A percentile compares a stretch with the other conserved stretches of the same genome.
Conservation (phyloP, 345 rosid genomes). For the Nephelium lappaceum region DNA sequence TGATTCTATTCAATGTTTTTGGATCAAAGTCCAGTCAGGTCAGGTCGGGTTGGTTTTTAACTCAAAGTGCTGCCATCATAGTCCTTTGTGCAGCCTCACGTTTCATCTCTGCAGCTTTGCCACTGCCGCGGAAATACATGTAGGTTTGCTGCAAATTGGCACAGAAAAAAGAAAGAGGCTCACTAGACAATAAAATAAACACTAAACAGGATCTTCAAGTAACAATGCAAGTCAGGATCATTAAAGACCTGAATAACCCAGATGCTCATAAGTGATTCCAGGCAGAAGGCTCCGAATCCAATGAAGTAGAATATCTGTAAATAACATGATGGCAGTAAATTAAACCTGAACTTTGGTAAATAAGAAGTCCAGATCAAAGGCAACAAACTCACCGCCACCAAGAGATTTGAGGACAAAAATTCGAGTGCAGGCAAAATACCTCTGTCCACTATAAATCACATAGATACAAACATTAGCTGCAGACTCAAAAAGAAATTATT, state of each 20-base stretch:
- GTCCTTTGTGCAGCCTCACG: slow-evolving; percentile 71
- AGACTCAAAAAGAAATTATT: neutral
- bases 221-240: slow-evolving; percentile 19
- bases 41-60: neutral
- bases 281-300: slow-evolving; percentile 74
- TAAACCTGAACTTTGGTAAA: too few species aligned
- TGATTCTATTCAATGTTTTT: neutral
- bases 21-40: neutral
- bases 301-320: slow-evolving; percentile 85
- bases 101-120: slow-evolving; percentile 88
- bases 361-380: neutral
- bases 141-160: slow-evolving; percentile 77
- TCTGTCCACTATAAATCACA: slow-evolving; percentile 49
- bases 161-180: neutral
- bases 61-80: slow-evolving; percentile 77
- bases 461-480: slow-evolving; percentile 31
- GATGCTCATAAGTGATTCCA: slow-evolving; percentile 85
- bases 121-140: slow-evolving; percentile 93
- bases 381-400: slow-evolving; percentile 74
- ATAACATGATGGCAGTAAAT: neutral
- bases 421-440: slow-evolving; percentile 94
- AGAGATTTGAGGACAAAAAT: slow-evolving; percentile 46
- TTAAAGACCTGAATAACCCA: slow-evolving; percentile 97
- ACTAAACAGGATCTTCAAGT: neutral
- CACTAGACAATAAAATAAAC: neutral